Conservation (phyloP, 495 filamentous ascomycete genomes). For the Penicillium waksmanii region DNA sequence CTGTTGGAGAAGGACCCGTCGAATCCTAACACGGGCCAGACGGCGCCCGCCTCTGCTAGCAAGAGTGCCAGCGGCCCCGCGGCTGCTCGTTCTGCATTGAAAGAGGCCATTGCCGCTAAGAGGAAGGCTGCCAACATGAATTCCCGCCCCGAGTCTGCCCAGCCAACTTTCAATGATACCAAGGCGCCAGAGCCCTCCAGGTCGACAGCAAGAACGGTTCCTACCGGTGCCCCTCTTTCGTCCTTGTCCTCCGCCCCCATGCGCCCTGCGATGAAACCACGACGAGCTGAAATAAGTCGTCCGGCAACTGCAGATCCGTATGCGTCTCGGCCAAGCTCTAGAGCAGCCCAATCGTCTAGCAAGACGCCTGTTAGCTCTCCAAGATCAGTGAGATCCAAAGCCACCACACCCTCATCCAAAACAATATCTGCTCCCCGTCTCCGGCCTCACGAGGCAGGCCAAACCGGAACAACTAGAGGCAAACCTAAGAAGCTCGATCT, state of each 20-base stretch:
- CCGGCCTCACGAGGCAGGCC: slow-evolving; percentile 33
- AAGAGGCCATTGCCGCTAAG: slow-evolving; percentile 81
- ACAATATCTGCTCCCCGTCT: slow-evolving; percentile 33
- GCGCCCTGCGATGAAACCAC: slow-evolving; percentile 52
- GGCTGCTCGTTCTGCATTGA: slow-evolving; percentile 57
- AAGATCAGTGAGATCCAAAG: slow-evolving; percentile 37
- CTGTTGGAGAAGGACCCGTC: slow-evolving; percentile 76
- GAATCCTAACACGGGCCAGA: slow-evolving; percentile 71
- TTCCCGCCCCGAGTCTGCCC: slow-evolving; percentile 74
- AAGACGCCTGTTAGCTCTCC: slow-evolving; percentile 48
- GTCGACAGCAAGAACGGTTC: slow-evolving; percentile 34
- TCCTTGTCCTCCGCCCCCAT: slow-evolving; percentile 63
- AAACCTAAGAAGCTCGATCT: slow-evolving; percentile 46
- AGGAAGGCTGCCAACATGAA: slow-evolving; percentile 69
- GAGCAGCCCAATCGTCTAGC: slow-evolving; percentile 36
- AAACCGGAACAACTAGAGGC: slow-evolving; percentile 33
- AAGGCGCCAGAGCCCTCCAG: slow-evolving; percentile 46
- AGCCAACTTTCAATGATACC: slow-evolving; percentile 53
- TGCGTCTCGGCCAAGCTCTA: slow-evolving; percentile 41
- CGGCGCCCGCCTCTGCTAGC: slow-evolving; percentile 44
- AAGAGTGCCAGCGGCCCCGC: slow-evolving; percentile 50
- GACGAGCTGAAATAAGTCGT: slow-evolving; percentile 52
- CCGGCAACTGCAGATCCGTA: slow-evolving; percentile 66
- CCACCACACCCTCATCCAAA: slow-evolving; percentile 36
- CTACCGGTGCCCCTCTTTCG: slow-evolving; percentile 38